These are phyloP conservation scores for Fusarium marasasianum DNA, from an alignment of 2,329 filamentous ascomycete species.

Conservation along the genomic window DNA sequence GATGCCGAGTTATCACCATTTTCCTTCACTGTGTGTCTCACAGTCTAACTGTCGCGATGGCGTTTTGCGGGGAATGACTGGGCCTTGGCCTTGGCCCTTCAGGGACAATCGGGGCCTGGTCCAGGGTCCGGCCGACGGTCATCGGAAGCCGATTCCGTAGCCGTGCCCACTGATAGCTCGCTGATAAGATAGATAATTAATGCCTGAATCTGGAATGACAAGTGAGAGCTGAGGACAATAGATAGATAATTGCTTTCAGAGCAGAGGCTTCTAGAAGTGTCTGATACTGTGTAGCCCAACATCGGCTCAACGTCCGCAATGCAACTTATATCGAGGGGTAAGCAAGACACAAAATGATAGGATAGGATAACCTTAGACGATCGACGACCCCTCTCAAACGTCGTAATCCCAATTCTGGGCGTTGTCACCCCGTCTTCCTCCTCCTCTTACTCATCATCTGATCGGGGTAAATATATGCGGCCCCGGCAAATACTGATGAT, in stretches of 20 bases:
- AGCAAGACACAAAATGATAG: constrained; percentile 5
- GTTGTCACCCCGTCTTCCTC: not conserved
- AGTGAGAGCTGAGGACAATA: not conserved
- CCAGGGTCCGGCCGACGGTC: constrained; percentile 11
- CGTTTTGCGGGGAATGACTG: constrained; percentile 30
- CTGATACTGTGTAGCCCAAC: not conserved
- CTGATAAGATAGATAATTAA: not conserved
- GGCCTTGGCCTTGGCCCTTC: not conserved
- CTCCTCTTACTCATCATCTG: constrained; percentile 26
- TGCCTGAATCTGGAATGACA: not conserved
- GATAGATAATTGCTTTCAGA: not conserved
- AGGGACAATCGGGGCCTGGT: not conserved
- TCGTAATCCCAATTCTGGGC: not conserved
- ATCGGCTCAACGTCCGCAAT: not conserved
- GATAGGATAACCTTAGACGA: not conserved
- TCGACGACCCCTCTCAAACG: not conserved
- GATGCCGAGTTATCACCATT: constrained; percentile 43
- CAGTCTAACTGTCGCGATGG: constrained; percentile 1
- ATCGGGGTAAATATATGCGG: constrained; percentile 17
- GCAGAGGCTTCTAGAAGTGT: not conserved
- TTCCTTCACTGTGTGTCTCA: not conserved
- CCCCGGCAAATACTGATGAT: constrained; percentile 5
- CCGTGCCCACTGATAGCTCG: constrained; percentile 22
- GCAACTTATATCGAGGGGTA: constrained; percentile 6
- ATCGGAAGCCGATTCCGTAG: constrained; percentile 22